Evolutionary conservation across 2,329 filamentous ascomycete species (phyloP), one percentile per base, ranked within the genome.

Genomic region (Phaeomoniella chlamydospora): DNA sequence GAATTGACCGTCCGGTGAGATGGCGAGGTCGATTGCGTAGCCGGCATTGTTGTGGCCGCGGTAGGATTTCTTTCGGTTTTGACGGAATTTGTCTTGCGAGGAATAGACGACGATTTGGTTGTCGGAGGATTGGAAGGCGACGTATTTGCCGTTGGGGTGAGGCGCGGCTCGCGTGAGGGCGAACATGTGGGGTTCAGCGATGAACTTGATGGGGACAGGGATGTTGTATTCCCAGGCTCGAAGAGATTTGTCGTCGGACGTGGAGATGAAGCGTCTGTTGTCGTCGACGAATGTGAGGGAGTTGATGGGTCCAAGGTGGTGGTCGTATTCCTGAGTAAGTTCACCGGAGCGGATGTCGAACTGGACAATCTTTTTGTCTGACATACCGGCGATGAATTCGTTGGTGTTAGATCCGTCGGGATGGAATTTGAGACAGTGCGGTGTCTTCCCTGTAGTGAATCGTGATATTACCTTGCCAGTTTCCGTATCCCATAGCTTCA

Each of bases 201-300:
- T 92, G 64, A 92, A 92, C 56, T 94, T 96, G 68, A 98, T 96
- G 0, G 90, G 90, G 0, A 98, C 90, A 1, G 90, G 90, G 47
- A 98, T 96, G 48, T 87, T 85, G 64, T 93, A 96, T 61, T 98
- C 92, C 92, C 92, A 98, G 1, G 88, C 88, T 41, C 90, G 80
- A 15, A 98, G 71, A 5, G 81, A 88, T 58, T 94, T 94, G 65
- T 98, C 90, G 64, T 98, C 90, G 0, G 85, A 93, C 1, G 92
- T 98, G 16, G 88, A 93, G 66, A 98, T 90, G 68, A 98, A 98
- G 29, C 92, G 81, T 22, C 88, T 77, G 57, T 87, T 85, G 40
- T 92, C 78, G 55, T 98, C 90, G 45, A 92, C 85, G 58, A 96
- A 98, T 3, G 84, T 90, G 46, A 98, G 84, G 6, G 90, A 96